A percentile compares a stretch with the other conserved stretches of the same genome.
Evolutionary conservation across 108 stramenopile genomes (phyloP).

Genomic region (Fistulifera solaris): DNA sequence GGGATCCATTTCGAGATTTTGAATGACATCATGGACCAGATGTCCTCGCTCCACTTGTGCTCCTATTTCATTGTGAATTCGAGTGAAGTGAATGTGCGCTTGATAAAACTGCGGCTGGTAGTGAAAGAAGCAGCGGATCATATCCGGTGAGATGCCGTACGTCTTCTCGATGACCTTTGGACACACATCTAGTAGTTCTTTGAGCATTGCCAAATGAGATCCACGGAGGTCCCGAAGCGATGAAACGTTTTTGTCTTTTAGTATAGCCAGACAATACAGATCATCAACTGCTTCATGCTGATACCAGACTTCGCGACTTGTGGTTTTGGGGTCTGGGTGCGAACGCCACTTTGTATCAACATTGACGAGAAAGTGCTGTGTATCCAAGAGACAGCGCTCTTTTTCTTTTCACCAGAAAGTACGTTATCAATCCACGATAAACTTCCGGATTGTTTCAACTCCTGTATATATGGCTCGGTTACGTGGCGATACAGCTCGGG

Average conservation of each 20-base stretch:
- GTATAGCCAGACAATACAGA: constrained; percentile 62
- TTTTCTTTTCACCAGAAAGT: constrained; percentile 40
- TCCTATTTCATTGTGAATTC: constrained; percentile 52
- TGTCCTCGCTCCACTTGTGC: constrained; percentile 51
- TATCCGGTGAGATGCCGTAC: constrained; percentile 47
- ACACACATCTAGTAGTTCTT: constrained; percentile 31
- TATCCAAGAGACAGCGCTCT: constrained; percentile 49
- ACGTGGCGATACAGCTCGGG: constrained; percentile 31
- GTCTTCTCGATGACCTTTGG: constrained; percentile 33
- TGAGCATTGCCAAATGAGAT: constrained; percentile 48
- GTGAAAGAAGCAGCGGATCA: constrained; percentile 58
- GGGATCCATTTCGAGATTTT: constrained; percentile 52
- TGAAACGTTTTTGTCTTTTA: constrained; percentile 29
- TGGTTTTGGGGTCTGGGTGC: constrained; percentile 33
- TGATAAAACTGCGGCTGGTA: constrained; percentile 76
- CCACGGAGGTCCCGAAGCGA: constrained; percentile 48
- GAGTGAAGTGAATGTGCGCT: constrained; percentile 69
- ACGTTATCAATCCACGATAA: constrained; percentile 40
- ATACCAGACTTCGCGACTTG: constrained; percentile 25
- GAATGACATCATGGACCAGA: constrained; percentile 57
- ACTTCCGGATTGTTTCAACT: constrained; percentile 33
- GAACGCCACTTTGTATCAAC: constrained; percentile 76
- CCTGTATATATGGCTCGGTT: constrained; percentile 30
- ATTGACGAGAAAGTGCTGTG: constrained; percentile 50
- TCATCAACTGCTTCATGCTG: constrained; percentile 23